Evolutionary conservation across 495 filamentous ascomycete species (phyloP).

Genomic region (Bacidia gigantensis): DNA sequence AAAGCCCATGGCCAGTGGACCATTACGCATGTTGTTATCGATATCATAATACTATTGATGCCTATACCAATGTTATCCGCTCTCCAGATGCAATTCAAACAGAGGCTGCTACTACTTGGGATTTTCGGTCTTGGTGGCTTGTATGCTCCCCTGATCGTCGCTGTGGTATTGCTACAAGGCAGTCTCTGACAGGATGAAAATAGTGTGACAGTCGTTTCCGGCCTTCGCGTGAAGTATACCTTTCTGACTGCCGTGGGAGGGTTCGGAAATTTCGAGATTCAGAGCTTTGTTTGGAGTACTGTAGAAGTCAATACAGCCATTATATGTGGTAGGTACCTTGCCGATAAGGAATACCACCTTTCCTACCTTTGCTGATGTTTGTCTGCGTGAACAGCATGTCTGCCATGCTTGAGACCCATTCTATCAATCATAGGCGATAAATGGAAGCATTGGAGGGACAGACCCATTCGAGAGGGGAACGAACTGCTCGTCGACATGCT

Average conservation of each 20-base stretch:
- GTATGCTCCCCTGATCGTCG: too few species aligned
- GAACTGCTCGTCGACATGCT: slow-evolving; percentile 6
- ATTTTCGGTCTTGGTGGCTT: slow-evolving; percentile 12
- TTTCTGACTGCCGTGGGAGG: neutral
- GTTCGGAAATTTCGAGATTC: too few species aligned
- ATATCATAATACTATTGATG: slow-evolving; percentile 25
- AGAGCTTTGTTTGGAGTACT: too few species aligned
- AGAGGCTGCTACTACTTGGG: slow-evolving; percentile 17
- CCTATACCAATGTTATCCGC: slow-evolving; percentile 31
- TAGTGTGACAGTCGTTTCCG: slow-evolving; percentile 9
- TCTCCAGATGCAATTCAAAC: slow-evolving; percentile 22
- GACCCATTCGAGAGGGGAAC: neutral
- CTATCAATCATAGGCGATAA: neutral
- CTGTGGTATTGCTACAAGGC: too few species aligned
- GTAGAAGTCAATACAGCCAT: slow-evolving; percentile 5
- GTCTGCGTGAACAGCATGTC: slow-evolving; percentile 1
- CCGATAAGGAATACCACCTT: neutral
- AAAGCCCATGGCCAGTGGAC: slow-evolving; percentile 15
- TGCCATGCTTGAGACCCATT: slow-evolving; percentile 4
- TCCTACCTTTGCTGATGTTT: neutral
- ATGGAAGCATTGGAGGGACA: neutral
- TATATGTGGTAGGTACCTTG: slow-evolving; percentile 10
- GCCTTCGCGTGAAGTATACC: neutral
- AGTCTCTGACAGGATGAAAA: neutral
- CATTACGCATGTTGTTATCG: slow-evolving; percentile 21